Evolutionary conservation across 495 filamentous ascomycete species (phyloP).

Genomic region (Lepidopterella palustris): DNA sequence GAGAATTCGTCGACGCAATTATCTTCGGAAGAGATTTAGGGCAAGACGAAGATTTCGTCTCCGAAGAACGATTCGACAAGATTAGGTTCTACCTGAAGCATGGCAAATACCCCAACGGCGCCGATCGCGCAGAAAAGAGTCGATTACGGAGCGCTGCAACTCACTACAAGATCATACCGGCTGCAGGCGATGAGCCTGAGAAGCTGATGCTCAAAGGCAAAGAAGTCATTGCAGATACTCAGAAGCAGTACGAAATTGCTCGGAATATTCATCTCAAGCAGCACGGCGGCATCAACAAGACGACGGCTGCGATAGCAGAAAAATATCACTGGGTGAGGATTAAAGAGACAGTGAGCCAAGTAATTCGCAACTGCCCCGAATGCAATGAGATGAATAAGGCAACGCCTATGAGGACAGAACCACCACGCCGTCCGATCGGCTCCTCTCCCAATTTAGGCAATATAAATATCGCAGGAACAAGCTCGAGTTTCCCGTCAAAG

Average conservation of each 20-base stretch:
- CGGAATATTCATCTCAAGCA: slow-evolving; percentile 61
- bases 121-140: slow-evolving; percentile 92
- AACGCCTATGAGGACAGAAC: background rate
- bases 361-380: slow-evolving; percentile 85
- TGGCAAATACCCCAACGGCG: slow-evolving; percentile 85
- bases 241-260: slow-evolving; percentile 88
- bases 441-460: background rate
- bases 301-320: slow-evolving; percentile 87
- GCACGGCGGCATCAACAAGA: slow-evolving; percentile 98
- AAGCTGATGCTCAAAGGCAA: slow-evolving; percentile 95
- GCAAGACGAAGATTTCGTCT: slow-evolving; percentile 77
- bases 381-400: slow-evolving; percentile 50
- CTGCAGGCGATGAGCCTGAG: slow-evolving; percentile 53
- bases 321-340: slow-evolving; percentile 98
- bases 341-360: slow-evolving; percentile 91
- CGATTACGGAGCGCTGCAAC: slow-evolving; percentile 87
- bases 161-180: slow-evolving; percentile 75
- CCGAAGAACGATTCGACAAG: slow-evolving; percentile 97
- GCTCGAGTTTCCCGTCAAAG: background rate
- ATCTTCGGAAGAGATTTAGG: slow-evolving; percentile 90
- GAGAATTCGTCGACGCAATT: slow-evolving; percentile 83
- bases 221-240: slow-evolving; percentile 88
- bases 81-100: slow-evolving; percentile 96
- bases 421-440: background rate
- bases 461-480: background rate